Conservation (phyloP, 2,329 filamentous ascomycete species). For the Dactylonectria estremocensis region DNA sequence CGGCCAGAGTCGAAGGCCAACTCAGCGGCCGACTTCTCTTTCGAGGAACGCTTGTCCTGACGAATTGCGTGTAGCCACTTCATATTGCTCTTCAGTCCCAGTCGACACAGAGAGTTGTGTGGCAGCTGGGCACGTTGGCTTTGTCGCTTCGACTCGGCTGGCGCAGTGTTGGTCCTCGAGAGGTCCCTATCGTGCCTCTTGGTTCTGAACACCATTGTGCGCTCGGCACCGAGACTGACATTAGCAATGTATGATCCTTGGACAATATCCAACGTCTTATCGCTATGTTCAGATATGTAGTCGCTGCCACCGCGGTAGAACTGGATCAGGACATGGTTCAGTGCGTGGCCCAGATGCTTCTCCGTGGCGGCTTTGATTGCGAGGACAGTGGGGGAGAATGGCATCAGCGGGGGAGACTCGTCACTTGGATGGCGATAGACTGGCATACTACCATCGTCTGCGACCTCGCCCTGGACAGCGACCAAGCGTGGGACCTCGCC, state of each 20-base stretch:
- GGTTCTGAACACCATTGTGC: slow-evolving; percentile 90
- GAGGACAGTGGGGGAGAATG: slow-evolving; percentile 82
- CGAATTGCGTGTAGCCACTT: slow-evolving; percentile 95
- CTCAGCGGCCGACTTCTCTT: slow-evolving; percentile 80
- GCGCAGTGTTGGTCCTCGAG: slow-evolving; percentile 39
- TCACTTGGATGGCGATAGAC: slow-evolving; percentile 97
- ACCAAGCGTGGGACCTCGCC: slow-evolving; percentile 93
- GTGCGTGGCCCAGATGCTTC: slow-evolving; percentile 78
- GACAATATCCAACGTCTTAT: slow-evolving; percentile 95
- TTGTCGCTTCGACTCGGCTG: slow-evolving; percentile 57
- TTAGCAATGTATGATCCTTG: slow-evolving; percentile 89
- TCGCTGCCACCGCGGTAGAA: slow-evolving; percentile 91
- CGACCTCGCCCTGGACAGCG: slow-evolving; percentile 85
- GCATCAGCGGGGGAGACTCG: slow-evolving; percentile 82
- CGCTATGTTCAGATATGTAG: slow-evolving; percentile 96
- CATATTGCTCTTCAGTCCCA: slow-evolving; percentile 86
- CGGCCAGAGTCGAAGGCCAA: slow-evolving; percentile 81
- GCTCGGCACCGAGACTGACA: slow-evolving; percentile 90
- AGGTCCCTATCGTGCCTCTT: slow-evolving; percentile 73
- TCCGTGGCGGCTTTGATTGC: slow-evolving; percentile 80
- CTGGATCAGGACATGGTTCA: slow-evolving; percentile 96
- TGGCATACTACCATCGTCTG: slow-evolving; percentile 80
- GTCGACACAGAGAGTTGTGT: slow-evolving; percentile 89
- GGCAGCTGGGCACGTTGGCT: slow-evolving; percentile 81
- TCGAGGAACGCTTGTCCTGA: slow-evolving; percentile 81